Conservation (phyloP, 2,329 filamentous ascomycete genomes). For the Aspergillus proliferans region DNA sequence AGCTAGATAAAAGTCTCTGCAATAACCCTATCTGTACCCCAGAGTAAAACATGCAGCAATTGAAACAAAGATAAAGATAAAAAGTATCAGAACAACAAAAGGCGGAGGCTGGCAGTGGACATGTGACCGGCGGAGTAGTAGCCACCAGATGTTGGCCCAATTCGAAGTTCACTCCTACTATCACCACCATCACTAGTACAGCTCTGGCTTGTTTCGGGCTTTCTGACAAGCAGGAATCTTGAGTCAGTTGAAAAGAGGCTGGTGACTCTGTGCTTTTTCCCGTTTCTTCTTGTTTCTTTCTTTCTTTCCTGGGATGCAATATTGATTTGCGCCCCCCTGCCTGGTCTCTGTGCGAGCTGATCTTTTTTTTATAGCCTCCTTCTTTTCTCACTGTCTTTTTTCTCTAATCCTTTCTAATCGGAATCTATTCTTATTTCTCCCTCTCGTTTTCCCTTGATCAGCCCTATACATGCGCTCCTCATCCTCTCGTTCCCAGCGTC, state of each 20-base stretch:
- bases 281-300: slow-evolving; percentile 1
- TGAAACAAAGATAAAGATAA: too few relatives aligned
- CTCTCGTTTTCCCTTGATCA: not conserved
- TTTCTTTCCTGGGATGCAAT: slow-evolving; percentile 1
- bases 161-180: not conserved
- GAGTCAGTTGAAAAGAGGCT: not conserved
- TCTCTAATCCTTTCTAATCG: not conserved
- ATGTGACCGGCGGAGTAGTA: not conserved
- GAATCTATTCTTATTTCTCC: too few relatives aligned
- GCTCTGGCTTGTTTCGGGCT: too few relatives aligned
- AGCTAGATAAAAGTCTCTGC: too few relatives aligned
- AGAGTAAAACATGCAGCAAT: too few relatives aligned
- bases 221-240: too few relatives aligned
- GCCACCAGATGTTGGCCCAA: not conserved
- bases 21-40: too few relatives aligned
- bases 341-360: slow-evolving; percentile 1
- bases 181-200: not conserved
- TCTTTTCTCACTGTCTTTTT: not conserved
- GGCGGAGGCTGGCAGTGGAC: not conserved
- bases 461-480: slow-evolving; percentile 16
- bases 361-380: not conserved
- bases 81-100: not conserved
- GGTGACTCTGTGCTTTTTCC: not conserved
- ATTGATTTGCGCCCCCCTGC: not conserved
- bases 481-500: slow-evolving; percentile 45